Evolutionary conservation across 2,329 filamentous ascomycete genomes (phyloP), one percentile per base, ranked within the genome.

Genomic region (Fusarium pilosicola): DNA sequence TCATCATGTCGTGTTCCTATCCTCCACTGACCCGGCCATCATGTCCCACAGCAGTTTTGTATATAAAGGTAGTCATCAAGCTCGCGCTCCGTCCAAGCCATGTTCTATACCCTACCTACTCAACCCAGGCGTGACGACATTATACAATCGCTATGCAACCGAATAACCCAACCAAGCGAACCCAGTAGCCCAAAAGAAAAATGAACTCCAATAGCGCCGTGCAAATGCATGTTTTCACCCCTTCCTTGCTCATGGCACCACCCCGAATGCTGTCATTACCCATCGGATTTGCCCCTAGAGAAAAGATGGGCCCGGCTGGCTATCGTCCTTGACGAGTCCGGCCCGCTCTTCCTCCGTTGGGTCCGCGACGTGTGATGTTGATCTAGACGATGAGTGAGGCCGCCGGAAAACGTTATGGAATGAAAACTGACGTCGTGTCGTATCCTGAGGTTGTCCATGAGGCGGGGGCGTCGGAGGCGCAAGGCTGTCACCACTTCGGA

Each of bases 271-370:
- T 42, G 39, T 45, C 45, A 59, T 58, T 45, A 55, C 45, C 61
- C 65, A 65, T 44, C 56, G 44, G 61, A 60, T 64, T 32, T 56
- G 22, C 38, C 54, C 57, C 76, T 56, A 78, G 65, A 74, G 58
- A 46, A 75, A 78, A 41, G 76, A 74, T 32, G 56, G 62, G 48
- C 54, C 62, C 26, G 55, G 51, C 39, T 57, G 46, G 54, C 48
- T 68, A 26, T 74, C 71, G 44, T 93, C 92, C 75, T 92, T 92
- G n/a, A 97, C 94, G 9, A 97, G 88, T 1, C 94, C 95, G 12
- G 96, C 82, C 24, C 90, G 86, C 82, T 97, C 95, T 83, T 97
- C 95, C 80, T 97, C 95, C 0, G 93, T 95, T 5, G 89, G 89
- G 49, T 78, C 67, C 26, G 73, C 64, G 34, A 75, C 57, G n/a